These are phyloP conservation scores for Singerocomus rubriflavus DNA, from an alignment of 1,284 basidiomycete species.

Conservation along the genomic window DNA sequence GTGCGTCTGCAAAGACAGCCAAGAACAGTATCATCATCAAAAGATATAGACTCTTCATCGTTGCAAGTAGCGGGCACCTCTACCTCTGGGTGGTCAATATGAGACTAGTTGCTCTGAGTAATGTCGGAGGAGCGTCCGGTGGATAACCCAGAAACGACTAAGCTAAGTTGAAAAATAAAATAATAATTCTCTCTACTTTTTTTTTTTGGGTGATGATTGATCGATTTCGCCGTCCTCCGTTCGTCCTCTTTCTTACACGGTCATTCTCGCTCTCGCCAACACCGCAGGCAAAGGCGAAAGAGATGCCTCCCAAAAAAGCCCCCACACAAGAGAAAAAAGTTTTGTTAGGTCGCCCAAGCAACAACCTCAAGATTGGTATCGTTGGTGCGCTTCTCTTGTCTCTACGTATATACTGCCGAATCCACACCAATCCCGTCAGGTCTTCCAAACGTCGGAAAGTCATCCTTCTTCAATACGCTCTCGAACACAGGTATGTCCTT, in stretches of 20 bases:
- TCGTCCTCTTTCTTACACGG: conserved; percentile 15
- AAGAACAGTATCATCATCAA: conserved; percentile 30
- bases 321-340: conserved; percentile 76
- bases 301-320: conserved; percentile 87
- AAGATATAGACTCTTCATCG: conserved; percentile 23
- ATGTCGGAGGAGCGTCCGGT: conserved; percentile 22
- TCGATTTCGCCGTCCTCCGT: conserved; percentile 33
- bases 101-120: background rate
- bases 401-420: conserved; percentile 11
- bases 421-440: conserved; percentile 43
- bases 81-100: conserved; percentile 1
- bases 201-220: conserved; percentile 30
- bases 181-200: background rate
- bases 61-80: conserved; percentile 6
- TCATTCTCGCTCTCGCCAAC: conserved; percentile 21
- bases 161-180: conserved; percentile 5
- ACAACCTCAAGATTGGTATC: conserved; percentile 95
- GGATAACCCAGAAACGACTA: conserved; percentile 16
- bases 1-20: conserved; percentile 36
- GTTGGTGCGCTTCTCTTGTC: conserved; percentile 65
- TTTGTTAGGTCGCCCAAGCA: conserved; percentile 85
- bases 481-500: conserved; percentile 75
- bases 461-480: conserved; percentile 92
- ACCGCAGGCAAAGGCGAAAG: conserved; percentile 45
- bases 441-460: conserved; percentile 92